Evolutionary conservation across 345 rosid genomes (phyloP).

Genomic region (Aquilaria malaccensis): DNA sequence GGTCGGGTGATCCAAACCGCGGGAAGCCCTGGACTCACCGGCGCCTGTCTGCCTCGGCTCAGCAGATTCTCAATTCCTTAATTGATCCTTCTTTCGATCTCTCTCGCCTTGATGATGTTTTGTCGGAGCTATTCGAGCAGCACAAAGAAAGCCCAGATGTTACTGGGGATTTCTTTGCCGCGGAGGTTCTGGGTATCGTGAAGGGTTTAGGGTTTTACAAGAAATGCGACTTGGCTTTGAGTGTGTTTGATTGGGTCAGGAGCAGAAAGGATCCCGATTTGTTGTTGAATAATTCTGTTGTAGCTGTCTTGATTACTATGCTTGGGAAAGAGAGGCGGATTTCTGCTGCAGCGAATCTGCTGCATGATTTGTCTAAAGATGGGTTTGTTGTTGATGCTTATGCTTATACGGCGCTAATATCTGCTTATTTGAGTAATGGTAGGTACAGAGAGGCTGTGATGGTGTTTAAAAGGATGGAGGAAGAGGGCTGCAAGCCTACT

Average conservation of each 20-base stretch:
- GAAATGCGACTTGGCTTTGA: constrained; percentile 54
- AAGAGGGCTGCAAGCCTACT: constrained; percentile 77
- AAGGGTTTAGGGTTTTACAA: constrained; percentile 72
- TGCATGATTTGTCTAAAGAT: constrained; percentile 40
- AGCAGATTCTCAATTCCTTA: constrained; percentile 44
- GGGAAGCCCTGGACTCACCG: constrained; percentile 74
- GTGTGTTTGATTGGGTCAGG: constrained; percentile 75
- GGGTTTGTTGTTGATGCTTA: constrained; percentile 67
- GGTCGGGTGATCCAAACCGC: constrained; percentile 54
- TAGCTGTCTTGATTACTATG: constrained; percentile 61
- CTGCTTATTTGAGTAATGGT: constrained; percentile 58
- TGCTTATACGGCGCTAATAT: constrained; percentile 75
- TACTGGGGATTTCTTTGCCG: constrained; percentile 19
- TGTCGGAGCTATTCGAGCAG: constrained; percentile 33
- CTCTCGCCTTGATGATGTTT: constrained; percentile 26
- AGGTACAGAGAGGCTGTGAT: constrained; percentile 77
- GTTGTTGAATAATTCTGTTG: constrained; percentile 44
- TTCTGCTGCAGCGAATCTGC: constrained; percentile 50
- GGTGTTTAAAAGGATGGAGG: constrained; percentile 76
- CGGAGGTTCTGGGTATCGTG: constrained; percentile 57
- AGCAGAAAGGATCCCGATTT: constrained; percentile 29
- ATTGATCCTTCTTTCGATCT: constrained; percentile 51
- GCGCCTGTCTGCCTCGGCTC: constrained; percentile 61
- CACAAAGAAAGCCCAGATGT: constrained; percentile 23
- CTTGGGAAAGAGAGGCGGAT: constrained; percentile 61